These are phyloP conservation scores for Neonothopanus nambi DNA, from an alignment of 1,284 basidiomycete genomes.

Conservation along the genomic window DNA sequence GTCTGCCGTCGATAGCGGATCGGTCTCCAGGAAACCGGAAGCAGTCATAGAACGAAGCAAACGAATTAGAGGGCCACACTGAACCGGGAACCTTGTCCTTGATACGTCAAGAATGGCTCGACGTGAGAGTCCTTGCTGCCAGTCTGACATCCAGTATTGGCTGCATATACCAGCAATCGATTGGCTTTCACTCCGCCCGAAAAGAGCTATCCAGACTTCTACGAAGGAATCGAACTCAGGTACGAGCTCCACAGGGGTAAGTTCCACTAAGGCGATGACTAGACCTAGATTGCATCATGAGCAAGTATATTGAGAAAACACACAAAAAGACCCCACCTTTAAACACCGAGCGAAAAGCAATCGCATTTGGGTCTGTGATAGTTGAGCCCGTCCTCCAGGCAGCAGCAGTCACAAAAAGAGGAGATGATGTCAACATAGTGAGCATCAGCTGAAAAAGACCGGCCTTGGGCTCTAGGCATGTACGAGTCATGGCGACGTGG, in stretches of 20 bases:
- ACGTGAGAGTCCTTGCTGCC: conserved; percentile 58
- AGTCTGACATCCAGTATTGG: conserved; percentile 79
- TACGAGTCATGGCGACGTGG: conserved; percentile 53
- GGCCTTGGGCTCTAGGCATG: conserved; percentile 53
- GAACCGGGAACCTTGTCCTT: conserved; percentile 79
- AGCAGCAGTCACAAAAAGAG: conserved; percentile 70
- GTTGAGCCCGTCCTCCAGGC: conserved; percentile 69
- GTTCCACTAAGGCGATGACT: conserved; percentile 69
- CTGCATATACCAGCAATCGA: conserved; percentile 71
- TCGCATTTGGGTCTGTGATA: conserved; percentile 76
- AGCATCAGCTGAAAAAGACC: conserved; percentile 59
- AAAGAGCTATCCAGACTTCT: conserved; percentile 79
- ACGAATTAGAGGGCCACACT: conserved; percentile 69
- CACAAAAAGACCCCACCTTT: conserved; percentile 57
- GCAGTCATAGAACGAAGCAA: conserved; percentile 77
- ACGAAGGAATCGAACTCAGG: conserved; percentile 73
- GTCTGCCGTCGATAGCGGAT: conserved; percentile 57
- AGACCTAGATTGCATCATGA: conserved; percentile 48
- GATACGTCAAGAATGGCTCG: conserved; percentile 80
- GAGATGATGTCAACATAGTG: conserved; percentile 62
- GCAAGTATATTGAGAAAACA: not conserved
- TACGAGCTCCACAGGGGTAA: conserved; percentile 71
- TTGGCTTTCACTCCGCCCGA: conserved; percentile 72
- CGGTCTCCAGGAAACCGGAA: conserved; percentile 67
- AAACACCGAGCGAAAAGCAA: conserved; percentile 80